Evolutionary conservation across 805 yeast species (phyloP), one percentile per base, ranked within the genome.

Genomic region (Saturnispora mendoncae): DNA sequence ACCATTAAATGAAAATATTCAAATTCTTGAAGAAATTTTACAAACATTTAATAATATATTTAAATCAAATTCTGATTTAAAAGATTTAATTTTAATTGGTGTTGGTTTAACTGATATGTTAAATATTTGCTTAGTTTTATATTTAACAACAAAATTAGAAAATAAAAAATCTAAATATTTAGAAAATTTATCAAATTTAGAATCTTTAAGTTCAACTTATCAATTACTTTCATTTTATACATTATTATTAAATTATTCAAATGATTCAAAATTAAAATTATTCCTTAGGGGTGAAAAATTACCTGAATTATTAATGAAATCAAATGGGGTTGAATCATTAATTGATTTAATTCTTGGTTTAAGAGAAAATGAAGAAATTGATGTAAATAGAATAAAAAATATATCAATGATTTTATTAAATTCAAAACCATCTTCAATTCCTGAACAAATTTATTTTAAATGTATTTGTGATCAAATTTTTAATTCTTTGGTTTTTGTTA

Each of bases 301-400:
- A 3, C 71, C 80, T 0, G 46, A 56, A 3, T 58, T 85, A 21
- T 81, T 83, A 1, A 55, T 74, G 17, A 30, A 46, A 23, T 58
- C 70, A 2, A 57, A 60, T 1, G 97, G 97, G 0, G 76, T 92
- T 2, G 60, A 73, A 23, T 69, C 87, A 2, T 60, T 90, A 38
- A 68, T 87, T 23, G 97, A 90, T 57, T 76, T 84, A 47, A 67
- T 84, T 0, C 65, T 83, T 12, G 95, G 95, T 0, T 65, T 84
- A 20, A 66, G 95, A 43, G 94, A 85, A 32, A 68, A 70, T 41
- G 90, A 81, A 42, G 78, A 76, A 10, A 60, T 86, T 12, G 78
- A 78, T 47, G 59, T 78, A n/a, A 76, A 74, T 25, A 81, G 77
- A 48, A 66, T 84, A 36, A 76, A 75, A 21, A 73, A 78, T 43